These are phyloP conservation scores for Chaetomiaceae sp. DNA, from an alignment of 2,329 filamentous ascomycete species.

Conservation along the genomic window DNA sequence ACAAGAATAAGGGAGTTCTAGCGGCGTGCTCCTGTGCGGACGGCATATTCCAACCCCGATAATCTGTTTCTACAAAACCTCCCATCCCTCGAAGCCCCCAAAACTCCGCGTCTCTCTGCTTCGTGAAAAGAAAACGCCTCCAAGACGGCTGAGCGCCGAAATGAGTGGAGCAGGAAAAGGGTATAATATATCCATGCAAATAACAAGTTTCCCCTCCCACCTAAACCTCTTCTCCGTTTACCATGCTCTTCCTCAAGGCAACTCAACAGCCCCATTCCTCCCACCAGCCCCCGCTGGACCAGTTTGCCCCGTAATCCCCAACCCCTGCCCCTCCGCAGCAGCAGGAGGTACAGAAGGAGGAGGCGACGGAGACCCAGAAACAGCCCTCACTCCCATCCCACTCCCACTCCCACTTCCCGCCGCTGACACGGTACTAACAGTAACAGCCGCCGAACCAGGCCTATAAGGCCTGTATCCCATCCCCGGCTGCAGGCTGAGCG, in stretches of 20 bases:
- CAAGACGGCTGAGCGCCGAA: no score
- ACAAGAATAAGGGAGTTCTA: no score
- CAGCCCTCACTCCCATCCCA: neutral
- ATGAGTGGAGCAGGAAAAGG: no score
- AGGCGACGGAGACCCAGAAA: neutral
- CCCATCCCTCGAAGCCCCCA: no score
- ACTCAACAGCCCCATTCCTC: neutral
- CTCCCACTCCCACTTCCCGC: neutral
- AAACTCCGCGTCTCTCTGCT: no score
- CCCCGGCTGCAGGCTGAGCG: constrained; percentile 16
- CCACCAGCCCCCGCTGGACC: neutral
- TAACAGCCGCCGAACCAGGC: neutral
- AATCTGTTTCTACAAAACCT: no score
- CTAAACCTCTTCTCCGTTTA: neutral
- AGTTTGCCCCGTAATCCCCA: neutral
- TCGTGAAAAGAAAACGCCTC: no score
- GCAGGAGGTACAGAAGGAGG: no score
- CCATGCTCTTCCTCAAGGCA: neutral
- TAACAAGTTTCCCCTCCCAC: neutral
- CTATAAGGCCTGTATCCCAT: constrained; percentile 17
- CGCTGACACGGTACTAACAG: neutral
- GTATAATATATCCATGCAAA: no score
- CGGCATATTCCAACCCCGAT: no score
- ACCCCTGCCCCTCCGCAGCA: neutral
- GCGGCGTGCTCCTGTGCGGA: no score